phyloP scores from a whole-genome alignment of 352 stramenopile genomes.

The Pythium periplocum region DNA sequence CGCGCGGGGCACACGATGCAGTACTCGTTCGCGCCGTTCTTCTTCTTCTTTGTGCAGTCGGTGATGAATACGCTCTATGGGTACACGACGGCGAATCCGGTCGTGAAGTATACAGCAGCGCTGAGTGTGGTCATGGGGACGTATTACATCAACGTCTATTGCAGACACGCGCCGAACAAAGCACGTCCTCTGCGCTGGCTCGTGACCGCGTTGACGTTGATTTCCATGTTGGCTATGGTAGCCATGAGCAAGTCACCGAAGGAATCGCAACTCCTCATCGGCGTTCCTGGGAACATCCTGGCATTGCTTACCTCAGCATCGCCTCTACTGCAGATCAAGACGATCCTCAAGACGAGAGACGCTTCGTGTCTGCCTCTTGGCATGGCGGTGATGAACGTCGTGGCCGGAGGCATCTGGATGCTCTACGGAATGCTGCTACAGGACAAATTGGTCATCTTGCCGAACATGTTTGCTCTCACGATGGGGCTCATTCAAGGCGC shows the following conservation, averaged over 20 bases:
- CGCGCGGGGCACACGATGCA: slow-evolving; percentile 63
- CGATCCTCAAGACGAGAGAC: slow-evolving; percentile 54
- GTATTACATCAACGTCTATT: slow-evolving; percentile 74
- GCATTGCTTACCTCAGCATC: slow-evolving; percentile 65
- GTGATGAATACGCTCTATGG: slow-evolving; percentile 79
- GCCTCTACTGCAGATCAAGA: slow-evolving; percentile 63
- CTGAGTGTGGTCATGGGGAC: slow-evolving; percentile 49
- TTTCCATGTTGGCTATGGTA: slow-evolving; percentile 48
- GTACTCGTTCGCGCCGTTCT: slow-evolving; percentile 77
- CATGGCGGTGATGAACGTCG: slow-evolving; percentile 79
- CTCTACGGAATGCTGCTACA: slow-evolving; percentile 62
- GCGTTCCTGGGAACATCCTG: slow-evolving; percentile 67
- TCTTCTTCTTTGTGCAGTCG: slow-evolving; percentile 83
- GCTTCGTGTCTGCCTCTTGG: slow-evolving; percentile 65
- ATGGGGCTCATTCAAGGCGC: slow-evolving; percentile 74
- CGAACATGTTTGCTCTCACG: slow-evolving; percentile 59
- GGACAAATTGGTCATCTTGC: slow-evolving; percentile 59
- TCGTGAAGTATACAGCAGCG: slow-evolving; percentile 55
- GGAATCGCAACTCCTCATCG: slow-evolving; percentile 59
- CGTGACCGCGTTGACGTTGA: slow-evolving; percentile 33
- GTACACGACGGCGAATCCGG: slow-evolving; percentile 47
- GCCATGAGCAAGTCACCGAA: slow-evolving; percentile 32
- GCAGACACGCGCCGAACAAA: slow-evolving; percentile 43
- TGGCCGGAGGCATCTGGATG: slow-evolving; percentile 59
- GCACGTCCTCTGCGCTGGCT: slow-evolving; percentile 35